Evolutionary conservation across 2,329 filamentous ascomycete genomes (phyloP), one percentile per base, ranked within the genome.

Genomic region (Microdochium trichocladiopsis): DNA sequence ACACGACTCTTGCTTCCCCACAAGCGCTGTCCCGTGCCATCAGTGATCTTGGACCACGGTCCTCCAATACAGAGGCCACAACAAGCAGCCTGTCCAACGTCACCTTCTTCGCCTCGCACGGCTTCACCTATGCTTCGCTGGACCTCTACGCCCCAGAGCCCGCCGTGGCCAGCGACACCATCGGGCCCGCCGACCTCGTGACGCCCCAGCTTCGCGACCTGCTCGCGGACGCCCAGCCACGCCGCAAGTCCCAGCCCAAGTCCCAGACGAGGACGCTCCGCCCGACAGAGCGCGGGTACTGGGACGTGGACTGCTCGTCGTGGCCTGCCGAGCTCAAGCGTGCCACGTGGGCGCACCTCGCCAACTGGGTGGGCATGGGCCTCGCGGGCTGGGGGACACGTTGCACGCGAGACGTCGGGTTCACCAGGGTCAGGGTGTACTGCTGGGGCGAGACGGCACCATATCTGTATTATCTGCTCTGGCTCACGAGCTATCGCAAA

Each of bases 401-500:
- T 71, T 83, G 80, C 57, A 67, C 63, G 14, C 70, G 81, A 24
- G 72, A 75, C 48, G 60, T 60, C 23, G 63, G 59, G 3, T 76
- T 71, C 58, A 67, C 63, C 11, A 70, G 74, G 52, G 66, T 95
- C 2, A 78, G 83, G 31, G 66, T 93, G 1, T 94, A 88, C 63
- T 89, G 88, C 62, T 96, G 88, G 85, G 91, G 88, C 0, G 79
- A 86, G 56, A 72, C 90, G 1, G 81, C 82, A 0, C 78, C 82
- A 51, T 86, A 95, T 60, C 76, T 89, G 31, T 95, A 90, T 65
- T 68, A 94, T 3, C 66, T 92, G 37, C 67, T 95, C 0, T 93
- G 88, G 63, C 69, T 91, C 14, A 87, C 84, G 0, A 93, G 86
- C 59, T 75, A 80, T 52, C 76, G 86, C 28, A 75, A 76, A 55